Conservation (phyloP, 2,329 filamentous ascomycete species). For the Epichloe aotearoae region DNA sequence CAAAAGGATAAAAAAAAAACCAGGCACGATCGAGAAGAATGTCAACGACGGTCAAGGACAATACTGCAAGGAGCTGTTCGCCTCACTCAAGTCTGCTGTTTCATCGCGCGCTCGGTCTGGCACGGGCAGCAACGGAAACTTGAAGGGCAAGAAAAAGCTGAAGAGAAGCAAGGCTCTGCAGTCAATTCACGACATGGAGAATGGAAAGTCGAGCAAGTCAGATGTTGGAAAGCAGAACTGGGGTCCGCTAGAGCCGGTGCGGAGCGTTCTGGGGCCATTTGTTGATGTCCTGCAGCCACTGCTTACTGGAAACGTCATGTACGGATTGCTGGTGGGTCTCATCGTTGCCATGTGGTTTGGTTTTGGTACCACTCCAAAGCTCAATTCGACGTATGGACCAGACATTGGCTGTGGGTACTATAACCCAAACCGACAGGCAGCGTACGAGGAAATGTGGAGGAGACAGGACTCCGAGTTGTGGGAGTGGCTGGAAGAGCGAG, state of each 20-base stretch:
- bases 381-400: slow-evolving; percentile 23
- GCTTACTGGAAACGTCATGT: slow-evolving; percentile 63
- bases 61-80: slow-evolving; percentile 71
- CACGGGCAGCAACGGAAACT: slow-evolving; percentile 30
- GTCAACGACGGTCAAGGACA: slow-evolving; percentile 78
- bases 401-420: slow-evolving; percentile 18
- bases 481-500: slow-evolving; percentile 84
- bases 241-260: slow-evolving; percentile 72
- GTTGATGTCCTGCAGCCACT: slow-evolving; percentile 57
- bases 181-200: slow-evolving; percentile 29
- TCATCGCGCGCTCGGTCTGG: slow-evolving; percentile 45
- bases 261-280: slow-evolving; percentile 54
- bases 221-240: slow-evolving; percentile 41
- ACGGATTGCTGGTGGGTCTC: slow-evolving; percentile 60
- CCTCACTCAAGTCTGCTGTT: slow-evolving; percentile 60
- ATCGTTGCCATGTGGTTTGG: slow-evolving; percentile 65
- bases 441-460: slow-evolving; percentile 89
- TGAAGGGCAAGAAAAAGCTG: slow-evolving; percentile 50
- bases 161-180: slow-evolving; percentile 36
- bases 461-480: slow-evolving; percentile 79
- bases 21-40: slow-evolving; percentile 91
- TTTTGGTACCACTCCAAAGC: slow-evolving; percentile 35
- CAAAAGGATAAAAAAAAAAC: not conserved
- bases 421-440: slow-evolving; percentile 55
- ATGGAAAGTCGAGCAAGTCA: slow-evolving; percentile 27